Base-by-base conservation (phyloP, 345 rosid species). In the Syzygium grande region DNA sequence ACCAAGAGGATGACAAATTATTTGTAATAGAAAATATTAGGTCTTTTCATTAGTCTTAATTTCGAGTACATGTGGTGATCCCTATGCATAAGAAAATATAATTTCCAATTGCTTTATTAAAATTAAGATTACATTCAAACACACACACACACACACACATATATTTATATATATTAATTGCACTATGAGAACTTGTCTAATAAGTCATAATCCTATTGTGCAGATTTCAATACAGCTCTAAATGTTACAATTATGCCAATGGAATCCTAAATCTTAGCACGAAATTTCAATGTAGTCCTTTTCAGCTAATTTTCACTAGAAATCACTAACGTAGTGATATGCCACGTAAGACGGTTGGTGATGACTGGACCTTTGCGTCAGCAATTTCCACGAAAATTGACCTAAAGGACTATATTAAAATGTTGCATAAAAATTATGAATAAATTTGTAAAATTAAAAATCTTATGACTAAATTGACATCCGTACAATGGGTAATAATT, bases 321-420 rank as follows among this genome's bases (percentile, higher is more conserved):
- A 58, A 25, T 58, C 12, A 6, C 14, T 2, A 0, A 58, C 29
- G 0, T 58, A 29, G 11, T 23, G 1, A 58, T 23, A 13, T 58
- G 25, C 25, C 25, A 23, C 3, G 2, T 55, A 55, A 27, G 59
- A 55, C 12, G 4, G 5, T 8, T 1, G 2, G 1, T 5, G 2
- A 55, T 55, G 59, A 55, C 0, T 9, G 0, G 3, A 56, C 23
- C n/a, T 0, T 56, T 11, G 23, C 5, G 17, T 22, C 61, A 22
- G 22, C 12, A n/a, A 56, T 23, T 56, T 56, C 61, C 23, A 56
- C 61, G 12, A 56, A 56, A 56, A 9, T 56, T 56, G n/a, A 56
- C 61, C 23, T 56, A 22, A 56, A 56, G 12, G n/a, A 58, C 15
- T 58, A 58, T 29, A 9, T 58, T 58, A n/a, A 12, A 58, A 58